Percentiles rank a stretch among this genome's conserved stretches.
These are phyloP conservation scores for Mrakia blollopis DNA, from an alignment of 768 basidiomycete genomes.

Conservation along the genomic window DNA sequence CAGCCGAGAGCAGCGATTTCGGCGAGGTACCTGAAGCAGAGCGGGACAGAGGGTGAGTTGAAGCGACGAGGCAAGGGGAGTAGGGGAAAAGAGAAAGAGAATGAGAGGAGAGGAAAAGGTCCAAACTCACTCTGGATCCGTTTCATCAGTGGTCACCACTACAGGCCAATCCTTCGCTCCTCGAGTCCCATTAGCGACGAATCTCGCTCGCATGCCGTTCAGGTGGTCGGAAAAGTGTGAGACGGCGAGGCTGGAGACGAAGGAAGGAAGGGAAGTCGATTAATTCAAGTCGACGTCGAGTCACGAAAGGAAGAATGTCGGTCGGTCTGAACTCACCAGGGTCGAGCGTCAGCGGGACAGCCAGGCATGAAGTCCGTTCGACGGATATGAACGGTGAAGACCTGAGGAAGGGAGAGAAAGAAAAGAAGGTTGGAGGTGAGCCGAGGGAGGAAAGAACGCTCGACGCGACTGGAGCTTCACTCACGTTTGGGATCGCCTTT, in stretches of 20 bases:
- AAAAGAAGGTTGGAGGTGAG: too few relatives aligned
- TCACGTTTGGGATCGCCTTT: background rate
- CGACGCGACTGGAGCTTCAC: background rate
- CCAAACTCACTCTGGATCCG: background rate
- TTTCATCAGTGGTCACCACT: background rate
- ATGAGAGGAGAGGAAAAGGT: too few relatives aligned
- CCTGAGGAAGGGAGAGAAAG: background rate
- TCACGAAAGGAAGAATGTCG: too few relatives aligned
- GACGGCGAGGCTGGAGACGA: background rate
- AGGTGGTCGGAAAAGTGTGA: background rate
- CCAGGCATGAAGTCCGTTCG: background rate
- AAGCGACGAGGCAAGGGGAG: background rate
- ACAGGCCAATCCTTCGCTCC: background rate
- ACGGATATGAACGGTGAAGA: conserved; percentile 2
- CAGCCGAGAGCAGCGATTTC: background rate
- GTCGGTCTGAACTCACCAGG: background rate
- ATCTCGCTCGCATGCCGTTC: background rate
- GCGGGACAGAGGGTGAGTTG: background rate
- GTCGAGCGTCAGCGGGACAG: background rate
- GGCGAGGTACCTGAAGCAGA: background rate
- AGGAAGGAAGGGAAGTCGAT: background rate
- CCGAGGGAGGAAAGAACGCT: background rate
- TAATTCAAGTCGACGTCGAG: too few relatives aligned
- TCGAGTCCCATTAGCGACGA: background rate
- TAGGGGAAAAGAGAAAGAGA: background rate